Evolutionary conservation across 2,329 filamentous ascomycete species (phyloP), one percentile per base, ranked within the genome.

Genomic region (Bipolaris sorokiniana): DNA sequence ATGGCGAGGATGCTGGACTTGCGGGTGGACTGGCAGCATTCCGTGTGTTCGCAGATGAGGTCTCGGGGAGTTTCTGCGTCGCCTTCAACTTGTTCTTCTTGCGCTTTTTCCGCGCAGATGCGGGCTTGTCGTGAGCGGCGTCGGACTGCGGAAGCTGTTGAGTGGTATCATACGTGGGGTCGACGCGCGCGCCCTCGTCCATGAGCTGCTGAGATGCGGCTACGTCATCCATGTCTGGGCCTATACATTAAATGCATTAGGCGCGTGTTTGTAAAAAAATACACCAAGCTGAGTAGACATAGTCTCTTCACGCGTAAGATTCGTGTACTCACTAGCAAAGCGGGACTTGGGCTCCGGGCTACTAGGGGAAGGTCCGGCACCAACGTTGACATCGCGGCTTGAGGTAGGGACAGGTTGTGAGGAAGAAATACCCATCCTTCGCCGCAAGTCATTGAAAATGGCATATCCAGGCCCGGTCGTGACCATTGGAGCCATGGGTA

Each of bases 141-240:
- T 37, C 28, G 23, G 28, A 15, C 10, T 45, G 42, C 9, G 37
- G n/a, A 20, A 33, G 45, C 13, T 9, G 50, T 5, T 15, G 18
- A n/a, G 37, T 22, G 16, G 48, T 16, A 42, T 37, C n/a, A 28
- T 20, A 41, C 10, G 33, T 47, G 33, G 51, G 50, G 7, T 51
- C 11, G 20, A 52, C 56, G 48, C 41, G 48, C 34, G 48, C 60
- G 16, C 22, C 36, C 45, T 50, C 66, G 37, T 56, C 62, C 34
- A 65, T 58, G 33, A 69, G 64, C 31, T 69, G 66, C 50, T 64
- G 62, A 23, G 62, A 63, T 7, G 66, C 66, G 10, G 61, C 59
- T 23, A 60, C 36, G 51, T 68, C 62, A 48, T 69, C 66, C 58
- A 63, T 63, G 2, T 53, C 51, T 0, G 65, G 62, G 36, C 50